Evolutionary conservation across 352 stramenopile genomes (phyloP).

Genomic region (Phytophthora boehmeriae): DNA sequence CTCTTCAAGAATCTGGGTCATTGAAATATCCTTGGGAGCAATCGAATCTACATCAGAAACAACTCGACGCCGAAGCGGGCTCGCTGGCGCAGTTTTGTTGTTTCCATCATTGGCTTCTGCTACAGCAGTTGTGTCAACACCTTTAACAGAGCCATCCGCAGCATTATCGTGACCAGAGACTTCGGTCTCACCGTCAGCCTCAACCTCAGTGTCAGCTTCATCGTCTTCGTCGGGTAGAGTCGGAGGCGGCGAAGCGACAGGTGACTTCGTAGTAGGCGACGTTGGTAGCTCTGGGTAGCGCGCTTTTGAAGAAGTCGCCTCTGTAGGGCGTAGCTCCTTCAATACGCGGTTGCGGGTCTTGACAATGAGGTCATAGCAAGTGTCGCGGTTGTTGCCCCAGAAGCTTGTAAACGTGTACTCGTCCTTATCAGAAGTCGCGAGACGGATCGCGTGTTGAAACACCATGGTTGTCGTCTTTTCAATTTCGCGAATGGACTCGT

Average conservation of each 20-base stretch:
- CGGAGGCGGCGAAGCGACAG: slow-evolving; percentile 1
- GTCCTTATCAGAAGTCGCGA: slow-evolving; percentile 66
- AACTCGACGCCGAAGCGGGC: slow-evolving; percentile 36
- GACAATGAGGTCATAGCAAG: slow-evolving; percentile 76
- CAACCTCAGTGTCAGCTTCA: slow-evolving; percentile 11
- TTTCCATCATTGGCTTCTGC: slow-evolving; percentile 8
- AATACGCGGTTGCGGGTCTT: slow-evolving; percentile 68
- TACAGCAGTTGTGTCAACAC: slow-evolving; percentile 1
- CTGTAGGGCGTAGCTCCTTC: slow-evolving; percentile 26
- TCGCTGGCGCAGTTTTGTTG: slow-evolving; percentile 17
- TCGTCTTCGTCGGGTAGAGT: slow-evolving; percentile 16
- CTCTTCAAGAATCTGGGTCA: slow-evolving; percentile 70
- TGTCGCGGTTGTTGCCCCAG: slow-evolving; percentile 83
- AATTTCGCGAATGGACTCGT: slow-evolving; percentile 82
- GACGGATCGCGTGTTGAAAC: slow-evolving; percentile 79
- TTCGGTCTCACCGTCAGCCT: slow-evolving; percentile 8
- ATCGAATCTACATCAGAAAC: slow-evolving; percentile 68
- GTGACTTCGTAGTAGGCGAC: slow-evolving; percentile 17
- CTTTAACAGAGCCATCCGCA: background rate
- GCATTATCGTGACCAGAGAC: slow-evolving; percentile 4
- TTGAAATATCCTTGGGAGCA: slow-evolving; percentile 74
- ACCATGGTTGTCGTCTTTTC: slow-evolving; percentile 85
- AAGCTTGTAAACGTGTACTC: slow-evolving; percentile 90
- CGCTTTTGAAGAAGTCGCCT: slow-evolving; percentile 16
- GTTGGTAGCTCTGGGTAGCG: slow-evolving; percentile 14